Evolutionary conservation across 176 grass and related monocot genomes (phyloP), one percentile per base, ranked within the genome.

Genomic region (Aegilops longissima): DNA sequence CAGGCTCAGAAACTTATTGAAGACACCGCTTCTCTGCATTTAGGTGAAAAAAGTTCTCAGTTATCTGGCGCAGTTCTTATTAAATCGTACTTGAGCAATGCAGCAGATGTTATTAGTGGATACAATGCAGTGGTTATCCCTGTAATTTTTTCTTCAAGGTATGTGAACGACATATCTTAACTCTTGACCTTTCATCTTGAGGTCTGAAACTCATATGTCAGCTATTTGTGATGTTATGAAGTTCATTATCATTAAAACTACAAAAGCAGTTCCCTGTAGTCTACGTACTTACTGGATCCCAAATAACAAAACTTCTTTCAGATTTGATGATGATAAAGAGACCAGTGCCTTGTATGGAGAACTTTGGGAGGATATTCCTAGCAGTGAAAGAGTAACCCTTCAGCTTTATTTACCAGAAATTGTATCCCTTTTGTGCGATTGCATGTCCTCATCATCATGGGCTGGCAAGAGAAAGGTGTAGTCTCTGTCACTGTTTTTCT

Each of bases 281-380:
- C 30, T 25, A 20, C 35, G 11, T 9, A 16, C 21, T 85, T 14
- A 14, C 21, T 85, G 44, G 18, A 51, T 54, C 20, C 44, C 27
- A 39, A 88, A 61, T 70, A 86, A 84, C 80, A 80, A 78, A 82
- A 83, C 31, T 79, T 77, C 29, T 4, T 85, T 83, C 82, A 95
- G 96, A 69, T 98, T 98, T 90, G 96, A 98, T 75, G 96, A 98
- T 91, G 96, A 95, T 80, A 94, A 98, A 89, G 90, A 94, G 71
- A 95, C 91, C 56, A 89, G 91, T 89, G 75, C 88, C 17, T 84
- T 94, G 84, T 98, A 93, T 95, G 90, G 93, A 77, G 96, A 98
- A 81, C 88, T 98, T 61, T 98, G 96, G 96, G 93, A 94, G 66
- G 96, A 95, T 82, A 92, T 90, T 82, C 93, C 93, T 83, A 95